Evolutionary conservation across 805 yeast species (phyloP), one percentile per base, ranked within the genome.

Genomic region (Saturnispora serradocipensis): DNA sequence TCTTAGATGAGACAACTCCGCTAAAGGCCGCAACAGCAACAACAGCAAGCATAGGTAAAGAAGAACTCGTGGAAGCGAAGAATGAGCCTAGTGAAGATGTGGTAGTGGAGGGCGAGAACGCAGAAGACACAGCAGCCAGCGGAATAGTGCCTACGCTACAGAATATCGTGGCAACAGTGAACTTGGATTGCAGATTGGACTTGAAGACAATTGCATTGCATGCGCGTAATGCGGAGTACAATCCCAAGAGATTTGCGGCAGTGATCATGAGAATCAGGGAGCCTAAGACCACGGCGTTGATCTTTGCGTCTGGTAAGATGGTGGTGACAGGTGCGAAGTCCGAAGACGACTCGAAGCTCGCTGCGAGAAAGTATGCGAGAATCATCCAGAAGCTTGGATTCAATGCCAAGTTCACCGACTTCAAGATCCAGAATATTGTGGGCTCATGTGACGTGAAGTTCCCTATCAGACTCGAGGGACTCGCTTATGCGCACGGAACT

Each of bases 281-380:
- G 68, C 99, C 99, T 16, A 93, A 93, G 69, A 93, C 99, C 1
- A 93, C 99, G 2, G 98, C 99, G 0, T 76, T 93, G 59, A 93
- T 93, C 58, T 93, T 93, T 69, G 99, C 99, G 1, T 89, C 97
- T 2, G 99, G 99, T 63, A 93, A 93, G 70, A 93, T 93, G 99
- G 99, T 93, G 59, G 99, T 93, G 15, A 93, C 98, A 30, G 99
- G 99, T 79, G 99, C 99, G 24, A 93, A 93, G 69, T 86, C 96
- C 36, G 99, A 93, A 68, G 98, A 93, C 66, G 98, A 93, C 67
- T 88, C 97, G n/a, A 93, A 93, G 68, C 77, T 93, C 58, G 99
- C 99, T 1, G 88, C 97, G 20, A 81, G 99, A 72, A 93, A 93
- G 68, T 93, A 93, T 63, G 99, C 99, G 1, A 83, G 99, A 74